These are phyloP conservation scores for Pisolithus orientalis DNA, from an alignment of 768 basidiomycete genomes.

Conservation along the genomic window DNA sequence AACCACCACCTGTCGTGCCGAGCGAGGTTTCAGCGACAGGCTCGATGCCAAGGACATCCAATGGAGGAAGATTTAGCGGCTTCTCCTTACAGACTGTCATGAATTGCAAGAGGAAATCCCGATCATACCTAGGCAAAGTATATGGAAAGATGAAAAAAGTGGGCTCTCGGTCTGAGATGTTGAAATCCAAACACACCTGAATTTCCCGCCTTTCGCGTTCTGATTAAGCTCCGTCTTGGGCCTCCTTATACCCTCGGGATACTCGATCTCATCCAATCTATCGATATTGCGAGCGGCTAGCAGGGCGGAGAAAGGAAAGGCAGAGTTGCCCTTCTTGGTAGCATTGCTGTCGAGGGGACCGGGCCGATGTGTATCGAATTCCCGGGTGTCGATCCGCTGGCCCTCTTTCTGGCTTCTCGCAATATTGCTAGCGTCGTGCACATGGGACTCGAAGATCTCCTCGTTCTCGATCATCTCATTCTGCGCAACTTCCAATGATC, in stretches of 20 bases:
- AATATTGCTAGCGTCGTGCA: conserved; percentile 35
- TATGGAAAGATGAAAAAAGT: not conserved
- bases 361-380: conserved; percentile 47
- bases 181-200: conserved; percentile 46
- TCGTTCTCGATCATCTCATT: conserved; percentile 28
- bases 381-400: conserved; percentile 63
- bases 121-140: conserved; percentile 75
- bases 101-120: conserved; percentile 96
- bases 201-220: conserved; percentile 81
- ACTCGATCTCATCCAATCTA: conserved; percentile 68
- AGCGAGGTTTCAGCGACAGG: conserved; percentile 55
- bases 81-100: conserved; percentile 93
- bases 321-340: conserved; percentile 34
- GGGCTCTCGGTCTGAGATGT: not conserved
- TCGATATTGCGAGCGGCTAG: conserved; percentile 82
- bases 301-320: conserved; percentile 46
- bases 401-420: conserved; percentile 37
- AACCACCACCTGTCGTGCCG: conserved; percentile 54
- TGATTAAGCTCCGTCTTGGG: conserved; percentile 82
- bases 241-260: conserved; percentile 78
- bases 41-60: conserved; percentile 89
- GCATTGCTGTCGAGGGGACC: conserved; percentile 66
- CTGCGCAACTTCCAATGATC: conserved; percentile 40
- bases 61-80: conserved; percentile 81
- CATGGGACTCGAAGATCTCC: conserved; percentile 20